These are phyloP conservation scores for Backusella luteola DNA, from an alignment of 192 early-diverging fungal species.

Conservation along the genomic window DNA sequence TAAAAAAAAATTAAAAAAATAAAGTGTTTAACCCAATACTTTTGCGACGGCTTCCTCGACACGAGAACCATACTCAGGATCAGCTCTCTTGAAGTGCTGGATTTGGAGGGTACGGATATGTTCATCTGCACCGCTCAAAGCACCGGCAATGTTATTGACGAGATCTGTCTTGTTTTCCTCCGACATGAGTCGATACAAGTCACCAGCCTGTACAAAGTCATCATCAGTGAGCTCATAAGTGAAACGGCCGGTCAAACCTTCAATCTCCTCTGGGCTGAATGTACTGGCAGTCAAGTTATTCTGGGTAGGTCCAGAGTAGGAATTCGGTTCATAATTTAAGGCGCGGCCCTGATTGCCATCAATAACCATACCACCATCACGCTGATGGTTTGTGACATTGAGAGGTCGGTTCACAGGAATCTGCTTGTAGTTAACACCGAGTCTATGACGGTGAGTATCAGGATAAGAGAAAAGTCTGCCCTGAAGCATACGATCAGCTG, in stretches of 20 bases:
- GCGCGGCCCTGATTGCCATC: constrained; percentile 54
- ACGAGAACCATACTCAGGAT: constrained; percentile 68
- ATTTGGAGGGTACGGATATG: constrained; percentile 70
- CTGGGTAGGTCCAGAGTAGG: constrained; percentile 55
- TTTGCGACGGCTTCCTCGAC: constrained; percentile 51
- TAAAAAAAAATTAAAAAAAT: too few species aligned
- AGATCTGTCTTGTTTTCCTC: constrained; percentile 59
- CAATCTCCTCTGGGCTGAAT: constrained; percentile 41
- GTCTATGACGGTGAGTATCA: constrained; percentile 82
- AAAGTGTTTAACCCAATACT: background rate
- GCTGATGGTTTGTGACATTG: constrained; percentile 65
- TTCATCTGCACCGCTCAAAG: constrained; percentile 59
- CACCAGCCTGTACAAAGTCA: constrained; percentile 65
- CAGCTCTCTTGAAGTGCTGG: constrained; percentile 66
- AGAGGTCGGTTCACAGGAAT: constrained; percentile 79
- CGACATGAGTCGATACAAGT: constrained; percentile 65
- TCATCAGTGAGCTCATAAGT: constrained; percentile 52
- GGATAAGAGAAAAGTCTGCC: constrained; percentile 82
- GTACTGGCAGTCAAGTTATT: constrained; percentile 54
- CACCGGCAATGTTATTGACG: constrained; percentile 59
- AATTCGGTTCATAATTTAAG: constrained; percentile 77
- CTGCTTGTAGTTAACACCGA: constrained; percentile 76
- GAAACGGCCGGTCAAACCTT: constrained; percentile 61
- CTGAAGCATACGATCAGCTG: constrained; percentile 81
- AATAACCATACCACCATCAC: constrained; percentile 65